Conservation (phyloP, 768 basidiomycete genomes). For the Leccinum longicurvipes region DNA sequence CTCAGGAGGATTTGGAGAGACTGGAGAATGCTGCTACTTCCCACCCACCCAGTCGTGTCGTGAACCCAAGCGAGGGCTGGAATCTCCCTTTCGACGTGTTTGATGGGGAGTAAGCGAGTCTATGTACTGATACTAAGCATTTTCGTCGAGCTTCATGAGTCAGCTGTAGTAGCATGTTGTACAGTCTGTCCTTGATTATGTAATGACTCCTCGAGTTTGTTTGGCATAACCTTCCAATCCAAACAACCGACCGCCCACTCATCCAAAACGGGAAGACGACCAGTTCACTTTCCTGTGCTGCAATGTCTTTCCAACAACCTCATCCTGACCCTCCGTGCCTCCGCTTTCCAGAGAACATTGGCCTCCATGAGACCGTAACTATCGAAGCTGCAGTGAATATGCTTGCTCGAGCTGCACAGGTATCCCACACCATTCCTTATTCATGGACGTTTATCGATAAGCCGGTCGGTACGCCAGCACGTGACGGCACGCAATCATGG, state of each 20-base stretch:
- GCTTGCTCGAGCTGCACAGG: constrained; percentile 55
- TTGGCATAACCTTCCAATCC: constrained; percentile 28
- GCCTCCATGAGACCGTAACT: constrained; percentile 50
- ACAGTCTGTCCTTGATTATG: constrained; percentile 3
- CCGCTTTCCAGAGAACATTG: constrained; percentile 65
- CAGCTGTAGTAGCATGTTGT: not conserved
- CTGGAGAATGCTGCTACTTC: constrained; percentile 40
- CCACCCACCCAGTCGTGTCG: constrained; percentile 52
- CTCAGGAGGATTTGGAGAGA: constrained; percentile 38
- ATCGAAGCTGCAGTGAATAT: constrained; percentile 58
- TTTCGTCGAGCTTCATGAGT: not conserved
- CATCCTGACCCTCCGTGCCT: constrained; percentile 64
- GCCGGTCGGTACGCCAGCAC: constrained; percentile 52
- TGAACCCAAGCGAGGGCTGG: constrained; percentile 62
- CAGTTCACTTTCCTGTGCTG: not conserved
- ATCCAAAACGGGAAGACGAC: constrained; percentile 15
- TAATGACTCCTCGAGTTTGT: constrained; percentile 15
- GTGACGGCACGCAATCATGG: not conserved
- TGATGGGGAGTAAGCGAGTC: constrained; percentile 35
- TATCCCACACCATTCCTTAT: constrained; percentile 61
- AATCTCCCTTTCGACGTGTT: constrained; percentile 62
- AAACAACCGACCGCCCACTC: constrained; percentile 24
- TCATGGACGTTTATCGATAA: constrained; percentile 76
- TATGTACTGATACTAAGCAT: not conserved
- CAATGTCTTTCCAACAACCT: constrained; percentile 40